Evolutionary conservation across 805 yeast species (phyloP).

Genomic region (Wickerhamiella vanderwaltii): DNA sequence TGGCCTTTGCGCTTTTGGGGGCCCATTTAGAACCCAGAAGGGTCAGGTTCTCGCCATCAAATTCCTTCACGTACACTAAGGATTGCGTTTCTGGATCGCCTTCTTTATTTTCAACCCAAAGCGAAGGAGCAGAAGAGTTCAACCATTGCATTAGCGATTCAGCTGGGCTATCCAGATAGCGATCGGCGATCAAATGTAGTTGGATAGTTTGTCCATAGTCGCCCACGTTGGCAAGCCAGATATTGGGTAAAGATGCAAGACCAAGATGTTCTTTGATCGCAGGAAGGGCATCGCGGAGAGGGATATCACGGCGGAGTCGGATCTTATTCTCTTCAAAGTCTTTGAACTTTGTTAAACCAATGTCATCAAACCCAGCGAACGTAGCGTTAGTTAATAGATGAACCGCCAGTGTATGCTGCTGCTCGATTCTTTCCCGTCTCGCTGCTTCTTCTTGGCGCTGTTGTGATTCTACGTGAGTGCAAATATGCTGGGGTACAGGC

Average conservation of each 20-base stretch:
- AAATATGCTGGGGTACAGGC: conserved; percentile 57
- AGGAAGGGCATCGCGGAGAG: conserved; percentile 20
- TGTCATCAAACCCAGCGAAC: conserved; percentile 11
- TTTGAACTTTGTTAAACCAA: conserved; percentile 8
- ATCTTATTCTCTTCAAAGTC: conserved; percentile 12
- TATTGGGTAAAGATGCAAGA: conserved; percentile 36
- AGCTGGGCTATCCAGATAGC: conserved; percentile 6
- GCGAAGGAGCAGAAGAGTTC: conserved; percentile 11
- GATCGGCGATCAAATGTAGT: conserved; percentile 1
- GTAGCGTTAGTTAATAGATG: neutral
- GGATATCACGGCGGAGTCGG: conserved; percentile 15
- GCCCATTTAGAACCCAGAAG: conserved; percentile 55
- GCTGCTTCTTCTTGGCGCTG: conserved; percentile 40
- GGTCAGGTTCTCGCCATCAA: conserved; percentile 38
- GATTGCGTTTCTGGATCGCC: conserved; percentile 11
- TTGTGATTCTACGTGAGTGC: conserved; percentile 53
- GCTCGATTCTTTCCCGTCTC: conserved; percentile 57
- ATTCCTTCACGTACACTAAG: conserved; percentile 19
- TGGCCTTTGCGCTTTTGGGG: conserved; percentile 6
- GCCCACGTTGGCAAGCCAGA: conserved; percentile 6
- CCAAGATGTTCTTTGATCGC: conserved; percentile 54
- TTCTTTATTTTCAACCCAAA: conserved; percentile 16
- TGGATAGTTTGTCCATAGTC: neutral
- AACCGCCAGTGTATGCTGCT: conserved; percentile 27
- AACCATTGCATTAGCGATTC: conserved; percentile 15